These are phyloP conservation scores for Mucor velutinosus DNA, from an alignment of 371 early-diverging fungal species.

Conservation along the genomic window DNA sequence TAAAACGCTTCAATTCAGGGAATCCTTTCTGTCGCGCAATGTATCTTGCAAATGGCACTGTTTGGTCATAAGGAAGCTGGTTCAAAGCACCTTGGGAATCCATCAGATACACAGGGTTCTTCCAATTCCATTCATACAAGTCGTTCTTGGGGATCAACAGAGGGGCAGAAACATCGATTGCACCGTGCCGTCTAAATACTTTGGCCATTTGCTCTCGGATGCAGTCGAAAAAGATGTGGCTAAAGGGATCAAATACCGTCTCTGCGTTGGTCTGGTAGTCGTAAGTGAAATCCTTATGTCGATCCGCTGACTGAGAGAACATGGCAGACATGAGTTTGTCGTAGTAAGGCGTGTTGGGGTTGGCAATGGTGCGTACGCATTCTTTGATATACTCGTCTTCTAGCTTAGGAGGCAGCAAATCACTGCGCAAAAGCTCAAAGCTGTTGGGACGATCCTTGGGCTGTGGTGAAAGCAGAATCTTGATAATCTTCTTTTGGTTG, in stretches of 20 bases:
- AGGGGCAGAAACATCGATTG: conserved; percentile 83
- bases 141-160: conserved; percentile 86
- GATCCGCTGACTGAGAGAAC: conserved; percentile 78
- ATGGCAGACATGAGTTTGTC: conserved; percentile 80
- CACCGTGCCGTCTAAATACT: conserved; percentile 89
- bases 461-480: conserved; percentile 71
- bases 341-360: conserved; percentile 89
- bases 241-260: conserved; percentile 57
- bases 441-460: conserved; percentile 86
- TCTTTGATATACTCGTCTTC: conserved; percentile 94
- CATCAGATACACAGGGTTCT: conserved; percentile 78
- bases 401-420: conserved; percentile 79
- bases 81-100: conserved; percentile 85
- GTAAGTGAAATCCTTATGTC: conserved; percentile 89
- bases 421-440: conserved; percentile 80
- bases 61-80: conserved; percentile 89
- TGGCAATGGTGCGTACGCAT: conserved; percentile 87
- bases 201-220: conserved; percentile 76
- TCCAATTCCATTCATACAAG: conserved; percentile 64
- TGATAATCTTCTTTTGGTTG: conserved; percentile 74
- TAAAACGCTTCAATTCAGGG: conserved; percentile 81
- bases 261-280: conserved; percentile 75
- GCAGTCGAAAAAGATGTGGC: conserved; percentile 68
- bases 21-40: conserved; percentile 74
- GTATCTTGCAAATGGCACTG: conserved; percentile 89